Evolutionary conservation across 2,329 filamentous ascomycete species (phyloP).

Genomic region (Fusarium clavum): DNA sequence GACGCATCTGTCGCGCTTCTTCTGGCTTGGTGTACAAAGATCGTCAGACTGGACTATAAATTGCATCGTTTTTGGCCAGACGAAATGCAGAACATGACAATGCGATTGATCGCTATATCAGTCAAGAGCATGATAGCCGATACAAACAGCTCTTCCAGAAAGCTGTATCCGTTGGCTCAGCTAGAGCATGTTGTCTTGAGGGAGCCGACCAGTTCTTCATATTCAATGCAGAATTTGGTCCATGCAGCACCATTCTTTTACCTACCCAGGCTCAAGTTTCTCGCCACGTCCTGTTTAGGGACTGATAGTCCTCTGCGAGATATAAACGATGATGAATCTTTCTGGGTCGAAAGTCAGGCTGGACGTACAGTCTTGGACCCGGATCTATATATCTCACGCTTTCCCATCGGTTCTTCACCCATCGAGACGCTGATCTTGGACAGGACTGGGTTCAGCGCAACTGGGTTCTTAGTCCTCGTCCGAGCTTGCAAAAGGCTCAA

Average conservation of each 20-base stretch:
- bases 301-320: fast-evolving
- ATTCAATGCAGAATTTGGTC: background rate
- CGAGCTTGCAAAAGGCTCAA: background rate
- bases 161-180: background rate
- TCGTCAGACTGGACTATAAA: background rate
- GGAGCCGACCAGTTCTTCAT: background rate
- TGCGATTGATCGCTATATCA: no score
- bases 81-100: background rate
- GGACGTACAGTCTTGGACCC: fast-evolving
- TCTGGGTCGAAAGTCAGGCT: no score
- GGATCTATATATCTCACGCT: background rate
- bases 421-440: background rate
- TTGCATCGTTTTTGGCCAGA: background rate
- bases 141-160: background rate
- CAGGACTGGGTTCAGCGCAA: fast-evolving
- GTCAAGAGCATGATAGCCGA: background rate
- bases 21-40: background rate
- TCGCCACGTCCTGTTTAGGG: fast-evolving
- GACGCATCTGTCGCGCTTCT: background rate
- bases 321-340: no score
- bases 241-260: background rate
- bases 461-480: background rate
- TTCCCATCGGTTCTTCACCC: background rate
- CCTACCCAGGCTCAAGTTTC: background rate
- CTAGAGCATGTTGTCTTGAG: background rate